Conservation (phyloP, 495 filamentous ascomycete species). For the Xylaria scruposa region DNA sequence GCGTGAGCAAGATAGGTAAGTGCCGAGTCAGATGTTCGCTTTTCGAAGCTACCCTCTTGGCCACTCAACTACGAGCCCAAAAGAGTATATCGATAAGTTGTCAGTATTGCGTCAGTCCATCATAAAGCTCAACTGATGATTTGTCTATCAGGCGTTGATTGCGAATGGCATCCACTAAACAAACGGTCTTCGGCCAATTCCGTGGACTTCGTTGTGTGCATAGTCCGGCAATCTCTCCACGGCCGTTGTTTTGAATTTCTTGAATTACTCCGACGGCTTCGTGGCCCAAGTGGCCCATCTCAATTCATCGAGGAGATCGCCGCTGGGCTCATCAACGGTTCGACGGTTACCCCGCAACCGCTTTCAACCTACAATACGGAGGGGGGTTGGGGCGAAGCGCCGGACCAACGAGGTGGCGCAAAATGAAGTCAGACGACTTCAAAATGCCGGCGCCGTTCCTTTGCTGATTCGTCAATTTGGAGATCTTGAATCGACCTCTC, state of each 20-base stretch:
- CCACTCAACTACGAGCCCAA: constrained; percentile 1
- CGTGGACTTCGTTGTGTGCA: background rate
- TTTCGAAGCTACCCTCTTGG: background rate
- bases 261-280: background rate
- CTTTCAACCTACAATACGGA: background rate
- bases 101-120: constrained; percentile 13
- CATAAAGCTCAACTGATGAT: constrained; percentile 8
- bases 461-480: constrained; percentile 21
- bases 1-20: constrained; percentile 23
- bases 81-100: background rate
- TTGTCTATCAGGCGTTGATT: constrained; percentile 8
- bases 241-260: constrained; percentile 8
- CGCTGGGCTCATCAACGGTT: constrained; percentile 7
- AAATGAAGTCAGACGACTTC: constrained; percentile 23
- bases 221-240: background rate
- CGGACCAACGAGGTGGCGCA: constrained; percentile 21
- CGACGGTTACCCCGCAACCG: constrained; percentile 25
- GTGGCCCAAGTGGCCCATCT: background rate
- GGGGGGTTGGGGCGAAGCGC: background rate
- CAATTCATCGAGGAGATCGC: constrained; percentile 17
- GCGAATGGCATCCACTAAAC: background rate
- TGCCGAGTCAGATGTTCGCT: constrained; percentile 7
- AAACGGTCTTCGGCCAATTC: constrained; percentile 13
- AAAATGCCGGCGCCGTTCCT: constrained; percentile 13
- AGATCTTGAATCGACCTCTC: constrained; percentile 7